Conservation (phyloP, 1,139 yeast species). For the Blastobotrys illinoisensis region DNA sequence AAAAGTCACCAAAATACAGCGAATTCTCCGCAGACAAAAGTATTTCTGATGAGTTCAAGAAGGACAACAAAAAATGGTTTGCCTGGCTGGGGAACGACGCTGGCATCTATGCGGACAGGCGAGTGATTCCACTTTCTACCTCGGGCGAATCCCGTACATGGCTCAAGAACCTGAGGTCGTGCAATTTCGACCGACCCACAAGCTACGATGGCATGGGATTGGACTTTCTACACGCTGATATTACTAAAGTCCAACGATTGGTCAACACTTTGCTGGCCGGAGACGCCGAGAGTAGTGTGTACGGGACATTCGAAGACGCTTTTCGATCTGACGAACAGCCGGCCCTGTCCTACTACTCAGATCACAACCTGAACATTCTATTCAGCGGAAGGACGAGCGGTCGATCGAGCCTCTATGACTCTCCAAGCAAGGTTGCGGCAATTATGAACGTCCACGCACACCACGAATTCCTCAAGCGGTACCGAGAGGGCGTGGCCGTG, state of each 20-base stretch:
- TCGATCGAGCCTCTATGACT: background rate
- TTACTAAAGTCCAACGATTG: constrained; percentile 1
- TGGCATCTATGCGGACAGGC: constrained; percentile 26
- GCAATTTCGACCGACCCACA: constrained; percentile 14
- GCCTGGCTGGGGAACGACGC: constrained; percentile 30
- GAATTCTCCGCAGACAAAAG: constrained; percentile 10
- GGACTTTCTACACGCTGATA: constrained; percentile 12
- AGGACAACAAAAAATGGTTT: constrained; percentile 17
- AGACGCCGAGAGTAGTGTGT: background rate
- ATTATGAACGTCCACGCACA: constrained; percentile 27
- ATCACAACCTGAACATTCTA: constrained; percentile 17
- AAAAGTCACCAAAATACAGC: constrained; percentile 18
- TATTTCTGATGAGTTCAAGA: constrained; percentile 8
- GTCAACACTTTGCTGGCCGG: background rate
- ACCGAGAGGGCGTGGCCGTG: constrained; percentile 21
- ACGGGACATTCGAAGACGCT: background rate
- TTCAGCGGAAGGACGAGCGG: background rate
- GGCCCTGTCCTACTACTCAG: constrained; percentile 23
- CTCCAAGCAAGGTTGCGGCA: constrained; percentile 13
- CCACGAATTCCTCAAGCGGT: constrained; percentile 23
- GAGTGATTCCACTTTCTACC: constrained; percentile 23
- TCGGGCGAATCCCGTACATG: constrained; percentile 10
- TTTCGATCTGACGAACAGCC: constrained; percentile 19
- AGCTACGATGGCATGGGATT: constrained; percentile 16
- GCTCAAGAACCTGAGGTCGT: constrained; percentile 9